Evolutionary conservation across 176 grass and related monocot species (phyloP), one percentile per base, ranked within the genome.

Genomic region (Triticum urartu): DNA sequence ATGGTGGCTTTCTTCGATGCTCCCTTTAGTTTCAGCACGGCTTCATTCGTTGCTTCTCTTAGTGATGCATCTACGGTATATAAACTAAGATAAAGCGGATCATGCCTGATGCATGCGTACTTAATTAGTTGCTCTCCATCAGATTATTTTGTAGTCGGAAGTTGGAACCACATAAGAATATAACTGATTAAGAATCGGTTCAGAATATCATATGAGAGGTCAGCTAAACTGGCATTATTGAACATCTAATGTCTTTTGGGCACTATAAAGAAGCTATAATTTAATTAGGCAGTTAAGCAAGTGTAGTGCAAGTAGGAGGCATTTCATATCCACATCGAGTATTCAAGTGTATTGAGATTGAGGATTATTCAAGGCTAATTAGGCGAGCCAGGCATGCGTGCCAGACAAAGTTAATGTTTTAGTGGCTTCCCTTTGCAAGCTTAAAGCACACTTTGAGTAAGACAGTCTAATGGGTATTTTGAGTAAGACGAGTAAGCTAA

Each of bases 1-100:
- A 70, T 1, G 45, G 14, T 48, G 70, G 25, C 78, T 89, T 76
- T 89, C 11, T 33, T 61, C 59, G 78, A 85, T 68, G 54, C 68
- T 64, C 60, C 74, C 43, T 20, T 72, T 39, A 38, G 9, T 65
- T 65, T 28, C 38, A 39, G 58, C 21, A 26, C 14, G 15, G 15
- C 83, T 89, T 89, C 77, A 89, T 86, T 82, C 88, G 48, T 89
- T 82, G 83, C 88, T 77, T 89, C 78, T 63, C 70, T 62, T 70
- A 86, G 6, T 33, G 20, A 74, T 50, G 56, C 59, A 25, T 11
- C 2, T 6, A 18, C 60, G 77, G 54, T 72, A 82, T 34, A 68
- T 68, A 35, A 67, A 17, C 26, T 18, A 78, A 77, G 64, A 78
- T 86, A 3, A 61, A 3, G 48, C 12, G 3, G 17, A 42, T 76